Evolutionary conservation across 2,329 filamentous ascomycete genomes (phyloP).

Genomic region (Phaeophleospora eucalypticola): DNA sequence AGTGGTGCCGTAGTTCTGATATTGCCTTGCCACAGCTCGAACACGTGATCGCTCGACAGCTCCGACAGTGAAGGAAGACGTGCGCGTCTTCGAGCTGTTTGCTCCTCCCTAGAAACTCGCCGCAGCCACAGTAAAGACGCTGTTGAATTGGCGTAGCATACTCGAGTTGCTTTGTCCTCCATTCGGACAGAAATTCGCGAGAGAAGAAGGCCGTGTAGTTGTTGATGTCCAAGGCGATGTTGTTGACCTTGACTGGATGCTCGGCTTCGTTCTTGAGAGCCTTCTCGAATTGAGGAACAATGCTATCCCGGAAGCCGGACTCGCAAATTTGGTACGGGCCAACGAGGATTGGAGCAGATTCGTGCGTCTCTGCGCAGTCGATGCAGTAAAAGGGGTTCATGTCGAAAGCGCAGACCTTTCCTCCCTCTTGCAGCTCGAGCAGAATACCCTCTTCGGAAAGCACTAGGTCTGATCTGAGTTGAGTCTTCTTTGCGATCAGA

Average conservation of each 20-base stretch:
- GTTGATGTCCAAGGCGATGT: neutral
- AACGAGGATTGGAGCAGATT: neutral
- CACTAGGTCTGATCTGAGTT: too few relatives aligned
- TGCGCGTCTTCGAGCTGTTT: neutral
- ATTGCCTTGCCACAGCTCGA: neutral
- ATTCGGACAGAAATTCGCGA: neutral
- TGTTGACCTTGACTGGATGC: constrained; percentile 3
- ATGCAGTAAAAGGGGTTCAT: neutral
- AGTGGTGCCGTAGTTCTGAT: neutral
- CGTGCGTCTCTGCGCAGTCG: neutral
- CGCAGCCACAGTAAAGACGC: constrained; percentile 8
- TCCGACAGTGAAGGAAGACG: neutral
- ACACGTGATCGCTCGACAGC: neutral
- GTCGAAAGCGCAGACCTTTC: too few relatives aligned
- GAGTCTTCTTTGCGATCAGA: too few relatives aligned
- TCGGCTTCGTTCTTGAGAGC: constrained; percentile 12
- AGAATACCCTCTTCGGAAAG: too few relatives aligned
- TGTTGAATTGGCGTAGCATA: constrained; percentile 5
- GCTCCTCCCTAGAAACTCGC: neutral
- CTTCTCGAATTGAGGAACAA: constrained; percentile 4
- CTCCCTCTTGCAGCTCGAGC: too few relatives aligned
- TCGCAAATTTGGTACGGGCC: constrained; percentile 2
- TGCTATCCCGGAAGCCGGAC: constrained; percentile 5
- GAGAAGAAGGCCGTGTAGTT: constrained; percentile 1
- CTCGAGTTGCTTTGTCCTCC: constrained; percentile 2